Evolutionary conservation across 2,329 filamentous ascomycete species (phyloP).

Genomic region (Trichophyton simii): DNA sequence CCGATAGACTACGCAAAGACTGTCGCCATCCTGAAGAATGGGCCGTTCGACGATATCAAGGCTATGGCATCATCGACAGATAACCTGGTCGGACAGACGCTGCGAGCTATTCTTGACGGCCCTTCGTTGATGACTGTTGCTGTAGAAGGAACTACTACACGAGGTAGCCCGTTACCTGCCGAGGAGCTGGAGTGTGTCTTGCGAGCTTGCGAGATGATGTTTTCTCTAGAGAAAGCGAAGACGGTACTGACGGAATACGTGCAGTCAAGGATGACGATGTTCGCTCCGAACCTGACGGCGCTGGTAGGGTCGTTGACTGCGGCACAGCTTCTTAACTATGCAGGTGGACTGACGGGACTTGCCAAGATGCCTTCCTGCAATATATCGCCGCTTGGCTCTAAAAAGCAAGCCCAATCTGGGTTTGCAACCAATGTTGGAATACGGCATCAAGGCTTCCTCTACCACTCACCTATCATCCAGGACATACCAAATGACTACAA

Average conservation of each 20-base stretch:
- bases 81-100: slow-evolving; percentile 61
- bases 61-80: slow-evolving; percentile 60
- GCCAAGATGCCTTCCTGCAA: slow-evolving; percentile 92
- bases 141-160: slow-evolving; percentile 82
- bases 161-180: slow-evolving; percentile 63
- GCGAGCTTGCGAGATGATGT: slow-evolving; percentile 71
- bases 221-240: slow-evolving; percentile 80
- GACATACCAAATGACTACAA: slow-evolving; percentile 76
- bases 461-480: slow-evolving; percentile 78
- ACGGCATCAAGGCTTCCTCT: slow-evolving; percentile 85
- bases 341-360: slow-evolving; percentile 74
- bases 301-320: slow-evolving; percentile 87
- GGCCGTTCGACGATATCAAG: slow-evolving; percentile 80
- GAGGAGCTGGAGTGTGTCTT: slow-evolving; percentile 62
- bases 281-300: slow-evolving; percentile 84
- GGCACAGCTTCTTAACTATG: slow-evolving; percentile 89
- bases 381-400: slow-evolving; percentile 77
- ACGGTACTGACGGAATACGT: slow-evolving; percentile 82
- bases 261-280: slow-evolving; percentile 90
- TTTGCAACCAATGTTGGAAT: slow-evolving; percentile 87
- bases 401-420: slow-evolving; percentile 67
- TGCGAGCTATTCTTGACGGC: slow-evolving; percentile 73
- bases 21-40: slow-evolving; percentile 84
- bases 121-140: slow-evolving; percentile 92
- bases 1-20: slow-evolving; percentile 92